Evolutionary conservation across 192 early-diverging fungal species (phyloP), one percentile per base, ranked within the genome.

Genomic region (Coemansia sp.): DNA sequence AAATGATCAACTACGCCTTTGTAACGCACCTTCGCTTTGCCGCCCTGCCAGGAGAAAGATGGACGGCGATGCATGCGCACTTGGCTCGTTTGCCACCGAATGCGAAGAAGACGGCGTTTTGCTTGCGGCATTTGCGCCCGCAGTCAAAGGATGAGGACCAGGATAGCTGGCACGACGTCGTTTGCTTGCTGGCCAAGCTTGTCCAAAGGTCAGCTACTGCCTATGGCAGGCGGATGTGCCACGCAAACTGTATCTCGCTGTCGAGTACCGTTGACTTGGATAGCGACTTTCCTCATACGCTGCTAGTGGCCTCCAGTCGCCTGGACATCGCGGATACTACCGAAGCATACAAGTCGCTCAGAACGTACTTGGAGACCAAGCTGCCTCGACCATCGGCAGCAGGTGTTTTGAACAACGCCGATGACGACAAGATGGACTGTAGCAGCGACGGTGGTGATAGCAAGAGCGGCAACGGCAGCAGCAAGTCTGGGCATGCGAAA

Each of bases 121-220:
- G 66, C 24, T 27, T 84, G 50, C 64, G 38, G 22, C 50, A 47
- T 27, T 60, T 55, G 29, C 62, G 68, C 1, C 71, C 70, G 27
- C 66, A 57, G 27, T 24, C 62, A 18, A 71, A 63, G 10, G 22
- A 40, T 2, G 46, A 58, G 3, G 52, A 22, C 0, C 15, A 64
- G 0, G 36, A 24, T 1, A 33, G 64, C 12, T 84, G 76, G 76
- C 46, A 64, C 33, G 27, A 57, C 1, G 16, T 79, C 3, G 65
- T 79, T 6, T 34, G 64, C 22, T 3, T 72, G 6, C 68, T 84
- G 10, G 11, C 55, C 10, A 44, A 47, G 61, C 71, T 84, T 15
- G 76, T 73, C 12, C 76, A 84, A 71, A 62, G 76, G 16, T 47
- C 72, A 0, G 57, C 70, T 36, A 60, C 65, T 16, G 72, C 72